These are phyloP conservation scores for Tetrahymena malaccensis DNA, from an alignment of 73 alveolate species.

Conservation along the genomic window DNA sequence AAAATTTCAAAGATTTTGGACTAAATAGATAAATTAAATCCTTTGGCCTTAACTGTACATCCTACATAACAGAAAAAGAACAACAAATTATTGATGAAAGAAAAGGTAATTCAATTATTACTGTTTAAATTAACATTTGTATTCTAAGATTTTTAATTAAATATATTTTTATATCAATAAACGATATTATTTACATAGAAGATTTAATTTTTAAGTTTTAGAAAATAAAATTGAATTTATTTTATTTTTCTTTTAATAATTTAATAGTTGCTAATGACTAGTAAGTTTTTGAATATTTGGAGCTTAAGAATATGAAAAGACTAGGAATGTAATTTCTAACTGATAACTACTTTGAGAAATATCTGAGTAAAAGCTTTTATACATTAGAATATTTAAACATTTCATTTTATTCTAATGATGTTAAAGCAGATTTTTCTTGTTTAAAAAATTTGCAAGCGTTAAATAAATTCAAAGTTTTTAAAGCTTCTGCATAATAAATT, in stretches of 20 bases:
- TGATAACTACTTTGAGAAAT: neutral
- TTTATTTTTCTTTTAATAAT: neutral
- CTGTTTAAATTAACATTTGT: neutral
- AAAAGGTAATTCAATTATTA: neutral
- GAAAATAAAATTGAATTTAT: too few species aligned
- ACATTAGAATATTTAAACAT: neutral
- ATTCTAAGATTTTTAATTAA: too few species aligned
- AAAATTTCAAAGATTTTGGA: neutral
- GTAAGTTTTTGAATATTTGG: neutral
- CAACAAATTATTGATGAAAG: neutral
- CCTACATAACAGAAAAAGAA: neutral
- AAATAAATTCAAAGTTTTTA: neutral
- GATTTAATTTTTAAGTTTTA: too few species aligned
- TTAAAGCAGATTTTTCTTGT: neutral
- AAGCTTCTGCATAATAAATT: neutral
- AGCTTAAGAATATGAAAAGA: neutral
- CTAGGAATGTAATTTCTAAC: neutral
- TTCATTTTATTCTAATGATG: neutral
- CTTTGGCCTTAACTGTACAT: neutral
- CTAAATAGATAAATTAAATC: neutral
- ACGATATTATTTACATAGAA: too few species aligned
- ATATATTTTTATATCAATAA: too few species aligned
- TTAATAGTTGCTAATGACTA: neutral
- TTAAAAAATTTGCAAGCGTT: neutral
- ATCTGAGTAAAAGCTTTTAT: neutral